Percentiles rank a stretch among this genome's conserved stretches.
phyloP scores from a whole-genome alignment of 306 rosid genomes.

The Canavalia gladiata region DNA sequence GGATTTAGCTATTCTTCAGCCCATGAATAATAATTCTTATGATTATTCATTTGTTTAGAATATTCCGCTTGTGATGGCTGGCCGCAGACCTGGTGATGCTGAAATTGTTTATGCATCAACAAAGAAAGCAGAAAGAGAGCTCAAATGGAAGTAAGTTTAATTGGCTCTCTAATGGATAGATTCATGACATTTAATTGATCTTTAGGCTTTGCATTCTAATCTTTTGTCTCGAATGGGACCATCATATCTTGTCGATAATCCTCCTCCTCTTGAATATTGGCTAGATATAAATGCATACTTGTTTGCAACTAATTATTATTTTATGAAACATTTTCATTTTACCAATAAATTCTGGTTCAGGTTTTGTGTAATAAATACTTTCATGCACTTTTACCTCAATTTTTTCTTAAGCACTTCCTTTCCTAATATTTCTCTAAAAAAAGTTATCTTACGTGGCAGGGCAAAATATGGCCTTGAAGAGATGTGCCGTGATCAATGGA shows the following conservation, averaged over 20 bases:
- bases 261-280: not conserved
- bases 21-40: not conserved
- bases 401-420: not conserved
- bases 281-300: not conserved
- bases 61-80: constrained; percentile 84
- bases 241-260: not conserved
- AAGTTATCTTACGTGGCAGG: constrained; percentile 59
- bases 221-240: not conserved
- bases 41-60: constrained; percentile 59
- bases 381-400: not conserved
- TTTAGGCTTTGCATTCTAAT: constrained; percentile 10
- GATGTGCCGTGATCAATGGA: constrained; percentile 99
- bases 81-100: constrained; percentile 92
- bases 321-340: not conserved
- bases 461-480: constrained; percentile 86
- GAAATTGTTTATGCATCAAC: constrained; percentile 94
- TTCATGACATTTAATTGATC: constrained; percentile 13
- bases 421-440: not conserved
- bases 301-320: not conserved
- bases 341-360: not conserved
- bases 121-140: constrained; percentile 83
- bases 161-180: constrained; percentile 14
- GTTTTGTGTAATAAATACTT: not conserved
- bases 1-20: not conserved
- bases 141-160: constrained; percentile 89